Base-by-base conservation (phyloP, 208 protist species). In the Acanthamoeba sp. region DNA sequence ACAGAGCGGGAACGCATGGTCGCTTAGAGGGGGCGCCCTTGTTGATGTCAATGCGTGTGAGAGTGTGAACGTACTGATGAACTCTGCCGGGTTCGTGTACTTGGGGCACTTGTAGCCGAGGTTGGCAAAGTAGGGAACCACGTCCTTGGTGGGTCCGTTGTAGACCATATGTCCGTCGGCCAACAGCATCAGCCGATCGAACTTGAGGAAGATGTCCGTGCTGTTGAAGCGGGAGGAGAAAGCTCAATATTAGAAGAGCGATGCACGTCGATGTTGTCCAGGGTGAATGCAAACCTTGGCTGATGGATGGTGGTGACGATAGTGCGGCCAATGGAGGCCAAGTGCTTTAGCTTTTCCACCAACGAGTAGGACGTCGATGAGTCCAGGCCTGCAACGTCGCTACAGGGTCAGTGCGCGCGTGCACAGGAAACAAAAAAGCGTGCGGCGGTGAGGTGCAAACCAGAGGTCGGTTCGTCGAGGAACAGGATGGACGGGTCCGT, bases 401-500 rank as follows among this genome's bases (percentile, higher is more conserved):
- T n/a, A n/a, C n/a, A n/a, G n/a, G n/a, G n/a, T n/a, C n/a, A n/a
- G n/a, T n/a, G n/a, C n/a, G n/a, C n/a, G n/a, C n/a, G n/a, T n/a
- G n/a, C n/a, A n/a, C n/a, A n/a, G 45, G 45, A 50, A 50, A 50
- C 45, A 14, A 50, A 50, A 10, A 50, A 50, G 45, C 45, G 9
- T 14, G 45, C 0, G 45, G 45, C 45, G 0, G 45, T 50, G 45
- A 7, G 18, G 9, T 6, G 45, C 45, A 14, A 50, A 59, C 52
- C 52, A 59, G 52, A 59, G 52, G 95, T 96, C 12, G 95, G 94
- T 29, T 95, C 95, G 48, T 96, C 95, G 27, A 96, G 85, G 59
- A 96, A 95, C 45, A 96, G 62, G 7, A 97, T 82, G 16, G 38
- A 82, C 9, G 95, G 95, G 34, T 95, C 45, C 7, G 73, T 94